Evolutionary conservation across 2,329 filamentous ascomycete genomes (phyloP), one percentile per base, ranked within the genome.

Genomic region (Exutisphaerella laricina): DNA sequence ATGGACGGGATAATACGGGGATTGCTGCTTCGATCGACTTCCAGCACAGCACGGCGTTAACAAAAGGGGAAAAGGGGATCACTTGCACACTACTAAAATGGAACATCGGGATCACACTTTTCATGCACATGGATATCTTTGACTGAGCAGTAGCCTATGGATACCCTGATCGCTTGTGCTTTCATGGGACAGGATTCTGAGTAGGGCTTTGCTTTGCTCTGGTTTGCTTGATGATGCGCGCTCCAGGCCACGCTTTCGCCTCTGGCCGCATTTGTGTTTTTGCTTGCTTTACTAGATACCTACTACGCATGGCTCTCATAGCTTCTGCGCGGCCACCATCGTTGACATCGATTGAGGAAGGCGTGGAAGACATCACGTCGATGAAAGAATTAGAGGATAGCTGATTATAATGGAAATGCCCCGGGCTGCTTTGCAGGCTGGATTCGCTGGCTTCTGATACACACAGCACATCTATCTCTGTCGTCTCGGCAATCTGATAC

Each of bases 61-160:
- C 12, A 25, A 42, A 42, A 36, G 20, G 40, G 39, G 40, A 41
- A 28, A 41, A 35, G 29, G 39, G 39, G 22, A 33, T n/a, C n/a
- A n/a, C 8, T 17, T 38, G 20, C 23, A 28, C 41, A 38, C 30
- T 37, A 22, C 31, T 36, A 43, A 38, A 38, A 43, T 38, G 34
- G 38, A 40, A 40, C 10, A 40, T 30, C 29, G 28, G n/a, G 41
- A 16, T 28, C 22, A n/a, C 22, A 9, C 26, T n/a, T 42, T 40
- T 40, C 30, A 44, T 44, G 41, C 41, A 44, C 35, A 44, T 44
- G 34, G 22, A 9, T 10, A 39, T 17, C 14, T 44, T 44, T 21
- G 41, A 34, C n/a, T n/a, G 17, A 25, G 14, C 17, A 35, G 33
- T 20, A 35, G 33, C 33, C 33, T 35, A 35, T 35, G 33, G 17